Evolutionary conservation across 371 early-diverging fungal genomes (phyloP).

Genomic region (Mortierella sp.): DNA sequence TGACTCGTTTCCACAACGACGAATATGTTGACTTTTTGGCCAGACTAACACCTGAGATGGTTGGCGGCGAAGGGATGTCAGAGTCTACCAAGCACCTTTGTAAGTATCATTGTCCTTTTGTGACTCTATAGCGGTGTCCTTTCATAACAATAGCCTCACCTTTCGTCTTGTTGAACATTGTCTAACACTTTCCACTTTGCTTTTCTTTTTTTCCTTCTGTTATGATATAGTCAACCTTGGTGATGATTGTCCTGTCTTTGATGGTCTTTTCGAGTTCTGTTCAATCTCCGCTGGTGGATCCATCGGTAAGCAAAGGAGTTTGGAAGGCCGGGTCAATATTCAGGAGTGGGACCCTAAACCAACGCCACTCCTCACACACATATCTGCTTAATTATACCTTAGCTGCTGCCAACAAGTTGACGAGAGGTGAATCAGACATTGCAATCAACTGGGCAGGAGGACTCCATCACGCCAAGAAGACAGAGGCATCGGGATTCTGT

Average conservation of each 20-base stretch:
- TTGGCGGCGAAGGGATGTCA: constrained; percentile 85
- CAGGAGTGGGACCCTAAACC: neutral
- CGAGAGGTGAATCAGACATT: constrained; percentile 92
- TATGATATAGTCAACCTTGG: constrained; percentile 82
- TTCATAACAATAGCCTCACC: neutral
- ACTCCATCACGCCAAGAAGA: constrained; percentile 98
- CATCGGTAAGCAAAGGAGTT: constrained; percentile 71
- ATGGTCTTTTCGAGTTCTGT: constrained; percentile 97
- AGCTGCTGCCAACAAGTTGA: constrained; percentile 94
- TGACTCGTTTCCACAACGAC: constrained; percentile 99
- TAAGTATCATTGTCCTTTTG: constrained; percentile 9
- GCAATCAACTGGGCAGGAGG: constrained; percentile 99
- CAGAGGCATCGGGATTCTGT: constrained; percentile 98
- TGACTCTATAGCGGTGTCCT: neutral
- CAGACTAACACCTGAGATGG: constrained; percentile 95
- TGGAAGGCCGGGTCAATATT: neutral
- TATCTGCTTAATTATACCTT: neutral
- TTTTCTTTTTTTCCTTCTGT: neutral
- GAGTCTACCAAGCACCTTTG: constrained; percentile 83
- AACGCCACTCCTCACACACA: neutral
- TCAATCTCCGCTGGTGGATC: constrained; percentile 96
- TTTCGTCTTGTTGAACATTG: neutral
- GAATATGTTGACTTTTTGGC: constrained; percentile 99
- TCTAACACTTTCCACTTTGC: neutral
- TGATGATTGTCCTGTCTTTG: constrained; percentile 99